Evolutionary conservation across 495 filamentous ascomycete genomes (phyloP), one percentile per base, ranked within the genome.

Genomic region (Penicillium daleae): DNA sequence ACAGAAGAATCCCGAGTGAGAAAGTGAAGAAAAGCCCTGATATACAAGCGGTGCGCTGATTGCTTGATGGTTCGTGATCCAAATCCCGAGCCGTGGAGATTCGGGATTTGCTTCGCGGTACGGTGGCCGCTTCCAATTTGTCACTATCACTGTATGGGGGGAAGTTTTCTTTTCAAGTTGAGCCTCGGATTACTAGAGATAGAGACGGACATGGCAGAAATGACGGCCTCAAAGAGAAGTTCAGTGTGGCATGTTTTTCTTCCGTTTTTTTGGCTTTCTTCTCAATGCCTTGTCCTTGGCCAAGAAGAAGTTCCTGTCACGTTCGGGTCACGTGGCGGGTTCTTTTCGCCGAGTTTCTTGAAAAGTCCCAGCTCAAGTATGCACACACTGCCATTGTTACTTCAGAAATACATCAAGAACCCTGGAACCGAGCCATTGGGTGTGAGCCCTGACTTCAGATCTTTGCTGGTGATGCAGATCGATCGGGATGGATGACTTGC

Each of bases 71-170:
- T 50, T 42, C 33, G 22, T 10, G 50, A 53, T 60, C 35, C 70
- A 72, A 72, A 72, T 66, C 70, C 70, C 70, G 70, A 70, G 60
- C 50, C 65, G 67, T 70, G 65, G 67, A 63, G 68, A 61, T 68
- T 66, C 70, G 70, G 70, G 70, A 68, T 72, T 72, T 72, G 70
- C 63, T 72, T 62, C 53, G 56, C 29, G 46, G 46, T 57, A 40
- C 56, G 57, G 60, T 27, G 37, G 53, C 15, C 42, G 24, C 19
- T 56, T 59, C 50, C 56, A 57, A 66, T 63, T 66, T 66, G 64
- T 66, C 60, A 63, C 59, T 22, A n/a, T n/a, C n/a, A n/a, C n/a
- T n/a, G n/a, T n/a, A 19, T 13, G 17, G 44, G 27, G 48, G 35
- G 17, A 24, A 27, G 7, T 13, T 7, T 27, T 21, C 40, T 49